Evolutionary conservation across 176 grass and related monocot species (phyloP).

Genomic region (barley (Hordeum vulgare)): DNA sequence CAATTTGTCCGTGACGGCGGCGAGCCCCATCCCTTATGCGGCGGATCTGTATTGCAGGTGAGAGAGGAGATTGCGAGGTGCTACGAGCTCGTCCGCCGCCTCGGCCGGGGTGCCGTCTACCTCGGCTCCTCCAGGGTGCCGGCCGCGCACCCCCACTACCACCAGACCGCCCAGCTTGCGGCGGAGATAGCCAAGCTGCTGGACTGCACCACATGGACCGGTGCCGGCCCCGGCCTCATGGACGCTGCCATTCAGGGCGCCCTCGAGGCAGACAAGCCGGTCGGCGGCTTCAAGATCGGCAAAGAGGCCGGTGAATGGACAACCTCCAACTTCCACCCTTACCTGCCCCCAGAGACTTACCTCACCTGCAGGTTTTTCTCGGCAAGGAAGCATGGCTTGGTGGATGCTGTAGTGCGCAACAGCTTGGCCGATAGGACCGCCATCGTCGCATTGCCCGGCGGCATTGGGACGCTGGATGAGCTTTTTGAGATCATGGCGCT

Average conservation of each 20-base stretch:
- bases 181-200: slow-evolving; percentile 63
- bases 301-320: slow-evolving; percentile 85
- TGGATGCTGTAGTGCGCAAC: slow-evolving; percentile 70
- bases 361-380: slow-evolving; percentile 97
- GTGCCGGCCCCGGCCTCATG: slow-evolving; percentile 78
- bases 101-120: slow-evolving; percentile 70
- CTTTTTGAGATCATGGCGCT: slow-evolving; percentile 72
- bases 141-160: slow-evolving; percentile 48
- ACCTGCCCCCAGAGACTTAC: slow-evolving; percentile 57
- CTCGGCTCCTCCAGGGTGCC: slow-evolving; percentile 72
- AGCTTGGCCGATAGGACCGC: slow-evolving; percentile 37
- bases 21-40: not conserved
- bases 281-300: slow-evolving; percentile 73
- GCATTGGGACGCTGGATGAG: slow-evolving; percentile 78
- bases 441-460: slow-evolving; percentile 53
- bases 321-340: slow-evolving; percentile 66
- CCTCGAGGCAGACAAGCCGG: slow-evolving; percentile 50
- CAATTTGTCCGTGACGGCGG: not conserved
- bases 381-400: slow-evolving; percentile 78
- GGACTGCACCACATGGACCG: slow-evolving; percentile 83
- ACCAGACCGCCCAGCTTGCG: slow-evolving; percentile 49
- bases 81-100: slow-evolving; percentile 67
- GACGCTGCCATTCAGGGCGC: slow-evolving; percentile 67
- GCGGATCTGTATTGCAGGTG: slow-evolving; percentile 38
- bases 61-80: slow-evolving; percentile 74